phyloP scores from a whole-genome alignment of 1,139 yeast species.

The Geotrichum carabidarum region DNA sequence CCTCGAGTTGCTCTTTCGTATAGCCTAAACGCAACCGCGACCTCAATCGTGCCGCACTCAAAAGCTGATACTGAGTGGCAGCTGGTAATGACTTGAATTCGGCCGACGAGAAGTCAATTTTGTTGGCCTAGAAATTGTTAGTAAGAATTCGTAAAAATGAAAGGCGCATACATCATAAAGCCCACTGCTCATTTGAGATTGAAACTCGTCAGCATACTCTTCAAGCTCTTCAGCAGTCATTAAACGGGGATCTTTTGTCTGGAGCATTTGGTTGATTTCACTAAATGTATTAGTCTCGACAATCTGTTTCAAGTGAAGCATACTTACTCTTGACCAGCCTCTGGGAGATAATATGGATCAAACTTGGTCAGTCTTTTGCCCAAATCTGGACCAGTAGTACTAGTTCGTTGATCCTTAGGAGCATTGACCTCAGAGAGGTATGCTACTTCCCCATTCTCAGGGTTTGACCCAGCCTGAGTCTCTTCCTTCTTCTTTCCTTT shows the following conservation, averaged over 20 bases:
- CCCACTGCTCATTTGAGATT: slow-evolving; percentile 52
- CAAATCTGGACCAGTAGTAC: neutral
- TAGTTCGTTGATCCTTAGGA: slow-evolving; percentile 17
- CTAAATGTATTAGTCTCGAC: slow-evolving; percentile 18
- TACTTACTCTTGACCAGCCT: slow-evolving; percentile 46
- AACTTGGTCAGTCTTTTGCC: slow-evolving; percentile 27
- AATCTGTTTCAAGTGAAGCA: neutral
- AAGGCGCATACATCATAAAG: slow-evolving; percentile 30
- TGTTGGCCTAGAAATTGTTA: slow-evolving; percentile 14
- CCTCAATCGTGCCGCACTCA: slow-evolving; percentile 74
- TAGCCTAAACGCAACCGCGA: slow-evolving; percentile 95
- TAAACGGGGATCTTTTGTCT: slow-evolving; percentile 59
- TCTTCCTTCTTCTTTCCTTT: slow-evolving; percentile 29
- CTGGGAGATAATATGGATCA: slow-evolving; percentile 87
- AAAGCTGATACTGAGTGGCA: slow-evolving; percentile 80
- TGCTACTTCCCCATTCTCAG: slow-evolving; percentile 24
- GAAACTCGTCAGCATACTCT: slow-evolving; percentile 53
- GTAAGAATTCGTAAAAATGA: slow-evolving; percentile 3
- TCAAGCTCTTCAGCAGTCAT: slow-evolving; percentile 69
- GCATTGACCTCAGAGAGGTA: slow-evolving; percentile 30
- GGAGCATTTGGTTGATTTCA: slow-evolving; percentile 37
- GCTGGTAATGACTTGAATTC: slow-evolving; percentile 49
- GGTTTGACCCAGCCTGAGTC: slow-evolving; percentile 25
- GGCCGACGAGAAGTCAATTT: slow-evolving; percentile 39
- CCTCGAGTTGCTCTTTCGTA: slow-evolving; percentile 75